phyloP scores from a whole-genome alignment of 176 grass and related monocot species.

The Eremochloa ophiuroides region DNA sequence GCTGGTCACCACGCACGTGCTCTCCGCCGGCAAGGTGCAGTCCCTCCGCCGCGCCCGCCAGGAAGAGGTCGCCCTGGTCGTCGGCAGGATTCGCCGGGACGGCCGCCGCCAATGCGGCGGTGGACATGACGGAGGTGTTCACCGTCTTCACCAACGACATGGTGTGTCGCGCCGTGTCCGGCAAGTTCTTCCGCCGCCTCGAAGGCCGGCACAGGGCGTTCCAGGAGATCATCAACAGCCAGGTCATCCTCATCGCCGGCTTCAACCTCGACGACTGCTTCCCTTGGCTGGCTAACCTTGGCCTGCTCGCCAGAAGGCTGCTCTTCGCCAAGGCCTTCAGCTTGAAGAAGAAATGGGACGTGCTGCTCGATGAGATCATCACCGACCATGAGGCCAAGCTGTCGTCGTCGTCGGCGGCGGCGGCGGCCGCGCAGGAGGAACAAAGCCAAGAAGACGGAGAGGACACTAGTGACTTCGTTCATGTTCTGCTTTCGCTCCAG shows the following conservation, averaged over 20 bases:
- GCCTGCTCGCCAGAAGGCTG: background rate
- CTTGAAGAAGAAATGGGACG: background rate
- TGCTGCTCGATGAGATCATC: background rate
- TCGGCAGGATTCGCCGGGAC: background rate
- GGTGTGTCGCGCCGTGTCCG: background rate
- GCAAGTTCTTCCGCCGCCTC: background rate
- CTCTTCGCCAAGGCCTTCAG: background rate
- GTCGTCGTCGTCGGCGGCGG: no score
- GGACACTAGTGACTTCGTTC: background rate
- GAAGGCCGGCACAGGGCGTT: background rate
- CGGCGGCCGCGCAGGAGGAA: no score
- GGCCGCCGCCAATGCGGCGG: background rate
- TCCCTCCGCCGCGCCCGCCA: background rate
- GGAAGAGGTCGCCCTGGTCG: background rate
- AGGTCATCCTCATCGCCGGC: background rate
- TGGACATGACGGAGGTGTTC: background rate
- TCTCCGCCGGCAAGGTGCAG: background rate
- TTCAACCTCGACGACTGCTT: background rate
- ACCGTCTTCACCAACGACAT: background rate
- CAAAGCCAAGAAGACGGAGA: background rate
- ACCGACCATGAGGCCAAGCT: background rate
- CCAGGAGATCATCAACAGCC: background rate
- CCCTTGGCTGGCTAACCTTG: background rate
- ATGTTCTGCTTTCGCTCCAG: background rate
- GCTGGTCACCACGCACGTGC: background rate